phyloP scores from a whole-genome alignment of 208 protist genomes.

The Leishmania aethiopica region DNA sequence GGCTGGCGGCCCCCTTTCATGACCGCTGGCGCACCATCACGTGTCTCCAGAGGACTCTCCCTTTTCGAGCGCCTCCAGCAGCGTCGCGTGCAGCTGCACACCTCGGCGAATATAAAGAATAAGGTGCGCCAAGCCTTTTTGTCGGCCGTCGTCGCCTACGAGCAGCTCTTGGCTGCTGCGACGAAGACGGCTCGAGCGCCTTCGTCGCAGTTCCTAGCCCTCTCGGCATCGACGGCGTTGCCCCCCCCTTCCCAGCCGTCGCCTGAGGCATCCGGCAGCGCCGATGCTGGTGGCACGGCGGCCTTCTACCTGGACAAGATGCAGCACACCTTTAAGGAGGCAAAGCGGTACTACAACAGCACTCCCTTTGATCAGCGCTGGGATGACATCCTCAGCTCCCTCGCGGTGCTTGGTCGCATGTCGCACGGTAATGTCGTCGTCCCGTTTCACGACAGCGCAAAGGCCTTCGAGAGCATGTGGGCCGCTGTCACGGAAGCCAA shows the following conservation, averaged over 20 bases:
- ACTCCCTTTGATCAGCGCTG: conserved; percentile 76
- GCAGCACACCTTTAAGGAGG: conserved; percentile 27
- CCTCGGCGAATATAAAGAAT: conserved; percentile 17
- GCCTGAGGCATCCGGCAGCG: not conserved
- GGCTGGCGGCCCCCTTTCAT: not conserved
- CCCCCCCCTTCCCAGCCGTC: not conserved
- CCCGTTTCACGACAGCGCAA: conserved; percentile 74
- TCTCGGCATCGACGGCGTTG: not conserved
- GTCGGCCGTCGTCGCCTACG: conserved; percentile 10
- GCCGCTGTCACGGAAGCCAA: conserved; percentile 75
- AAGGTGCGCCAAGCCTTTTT: conserved; percentile 25
- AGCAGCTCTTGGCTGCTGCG: not conserved
- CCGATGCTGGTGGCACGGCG: conserved; percentile 2
- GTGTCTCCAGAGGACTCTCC: not conserved
- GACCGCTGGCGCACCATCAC: not conserved
- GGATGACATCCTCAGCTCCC: conserved; percentile 61
- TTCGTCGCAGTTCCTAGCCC: not conserved
- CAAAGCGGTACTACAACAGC: conserved; percentile 35
- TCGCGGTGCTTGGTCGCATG: conserved; percentile 65
- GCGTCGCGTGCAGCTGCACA: conserved; percentile 22
- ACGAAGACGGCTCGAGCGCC: not conserved
- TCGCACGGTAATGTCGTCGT: conserved; percentile 70
- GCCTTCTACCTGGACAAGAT: conserved; percentile 37
- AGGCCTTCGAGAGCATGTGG: conserved; percentile 89
- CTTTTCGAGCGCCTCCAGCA: conserved; percentile 20